Base-by-base conservation (phyloP, 148 eudicot species). In the Rhododendron ovatum region DNA sequence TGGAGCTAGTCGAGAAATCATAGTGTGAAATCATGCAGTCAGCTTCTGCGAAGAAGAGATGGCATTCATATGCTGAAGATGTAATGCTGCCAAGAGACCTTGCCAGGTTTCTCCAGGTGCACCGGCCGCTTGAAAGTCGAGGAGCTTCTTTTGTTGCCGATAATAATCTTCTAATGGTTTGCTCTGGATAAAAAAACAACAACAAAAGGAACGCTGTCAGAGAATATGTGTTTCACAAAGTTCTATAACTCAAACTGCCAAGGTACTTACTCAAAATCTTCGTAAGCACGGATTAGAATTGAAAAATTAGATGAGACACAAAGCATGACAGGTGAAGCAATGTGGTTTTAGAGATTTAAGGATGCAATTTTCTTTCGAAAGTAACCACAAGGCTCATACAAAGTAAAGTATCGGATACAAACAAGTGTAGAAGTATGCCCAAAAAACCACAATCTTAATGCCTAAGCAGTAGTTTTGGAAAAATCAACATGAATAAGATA, bases 131-230 rank as follows among this genome's bases (percentile, higher is more conserved):
- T 93, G 92, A 84, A 95, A 94, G 61, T 96, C 92, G 15, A 95
- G 89, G 71, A 96, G 94, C 92, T 95, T 96, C 84, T 86, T 92
- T 90, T 94, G 99, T 83, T 86, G 87, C 91, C 87, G 90, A 87
- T 95, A 96, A 87, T 94, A 96, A 6, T 96, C 98, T 89, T 94
- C 98, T 81, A 96, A 61, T 3, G 94, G 92, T 88, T 96, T 94
- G 92, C 89, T 92, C 99, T 96, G 90, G 65, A 76, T 14, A 59
- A 6, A 59, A 5, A 33, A 67, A 67, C n/a, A 30, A n/a, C 11
- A 69, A 69, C 0, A 10, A 26, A 50, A 41, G 65, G 71, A 45
- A 71, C 0, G 67, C 22, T 48, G 18, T 76, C 30, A 84, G 86
- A 33, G 35, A 75, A 74, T 37, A 37, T 74, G 61, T 15, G 15